Evolutionary conservation across 805 yeast species (phyloP), one percentile per base, ranked within the genome.

Genomic region (Candida xiaguanensis): DNA sequence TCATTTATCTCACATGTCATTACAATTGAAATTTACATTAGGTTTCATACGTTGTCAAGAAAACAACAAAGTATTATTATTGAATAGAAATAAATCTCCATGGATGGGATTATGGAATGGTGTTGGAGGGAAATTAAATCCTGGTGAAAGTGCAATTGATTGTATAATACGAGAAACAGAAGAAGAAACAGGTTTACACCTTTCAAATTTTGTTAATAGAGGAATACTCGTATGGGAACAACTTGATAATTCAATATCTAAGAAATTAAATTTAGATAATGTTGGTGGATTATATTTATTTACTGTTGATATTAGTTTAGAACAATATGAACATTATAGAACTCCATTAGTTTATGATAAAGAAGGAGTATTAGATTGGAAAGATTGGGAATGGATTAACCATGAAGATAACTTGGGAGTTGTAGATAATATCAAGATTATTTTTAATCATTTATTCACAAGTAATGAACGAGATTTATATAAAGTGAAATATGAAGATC

Each of bases 51-150:
- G 54, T 34, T 63, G 68, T 41, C 42, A 44, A 2, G 68, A 60
- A 32, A 53, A 60, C 16, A 44, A 53, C 26, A 51, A 62, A 30
- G 48, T 67, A 13, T 59, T 68, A 9, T 47, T 69, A 6, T 50
- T 69, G 14, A 69, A 69, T 39, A 51, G 74, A 17, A 60, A 64
- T 40, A 69, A 69, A 40, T 51, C 59, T 8, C 74, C 74, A 1
- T 67, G 72, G 70, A 69, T 68, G 73, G 74, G 74, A 12, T 51
- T 64, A 35, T 69, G 74, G 74, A 68, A 69, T 46, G 74, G 74
- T 9, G 72, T 69, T 9, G 74, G 74, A 7, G 74, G 74, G 5
- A 68, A 69, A 42, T 43, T 68, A 13, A 66, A 65, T 24, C 39
- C 46, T 0, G 48, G 41, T 13, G 74, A 69, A 44, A 44, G 61